Base-by-base conservation (phyloP, 1,139 yeast genomes). In the Zygosaccharomyces pseudobailii region DNA sequence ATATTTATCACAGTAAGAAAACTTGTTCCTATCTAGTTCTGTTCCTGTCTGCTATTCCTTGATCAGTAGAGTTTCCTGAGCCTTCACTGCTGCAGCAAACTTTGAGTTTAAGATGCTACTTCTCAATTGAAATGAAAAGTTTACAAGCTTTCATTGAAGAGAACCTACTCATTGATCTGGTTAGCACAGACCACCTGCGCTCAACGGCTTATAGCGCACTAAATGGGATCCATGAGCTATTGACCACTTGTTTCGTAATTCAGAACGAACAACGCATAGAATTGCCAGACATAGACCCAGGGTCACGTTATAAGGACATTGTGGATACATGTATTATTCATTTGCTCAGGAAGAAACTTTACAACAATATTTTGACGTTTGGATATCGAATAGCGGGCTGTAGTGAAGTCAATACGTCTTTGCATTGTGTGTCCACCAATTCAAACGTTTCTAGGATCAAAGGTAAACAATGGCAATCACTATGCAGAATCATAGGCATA, bases 401-500 rank as follows among this genome's bases (percentile, higher is more conserved):
- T 28, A 45, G 50, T 19, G 43, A 51, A 32, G 54, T 61, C 3
- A 42, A 42, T n/a, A 40, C 55, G 5, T 45, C 45, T 4, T 46
- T 62, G 2, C 58, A 56, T 36, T 59, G 65, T 36, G 45, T 39
- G 7, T 51, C 52, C 7, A 52, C 52, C 2, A 64, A 63, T 44
- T 28, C 54, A 1, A 54, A 51, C 44, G 60, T 56, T 3, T 39
- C 57, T 4, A 36, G 42, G 7, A 27, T 64, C 5, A 61, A 58
- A 38, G 39, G 54, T 13, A 34, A 46, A 2, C 24, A 40, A 17
- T 64, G 68, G 68, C 49, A 49, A 31, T 22, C 48, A 17, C 34
- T 66, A 6, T 65, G 56, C 40, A 46, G 46, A 13, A 22, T 54
- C 5, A 39, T 65, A 23, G 69, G 67, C 7, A 56, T 60, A 8